Percentiles rank a stretch among this genome's conserved stretches.
Evolutionary conservation across 306 rosid species (phyloP).

Genomic region (Rosa rugosa): DNA sequence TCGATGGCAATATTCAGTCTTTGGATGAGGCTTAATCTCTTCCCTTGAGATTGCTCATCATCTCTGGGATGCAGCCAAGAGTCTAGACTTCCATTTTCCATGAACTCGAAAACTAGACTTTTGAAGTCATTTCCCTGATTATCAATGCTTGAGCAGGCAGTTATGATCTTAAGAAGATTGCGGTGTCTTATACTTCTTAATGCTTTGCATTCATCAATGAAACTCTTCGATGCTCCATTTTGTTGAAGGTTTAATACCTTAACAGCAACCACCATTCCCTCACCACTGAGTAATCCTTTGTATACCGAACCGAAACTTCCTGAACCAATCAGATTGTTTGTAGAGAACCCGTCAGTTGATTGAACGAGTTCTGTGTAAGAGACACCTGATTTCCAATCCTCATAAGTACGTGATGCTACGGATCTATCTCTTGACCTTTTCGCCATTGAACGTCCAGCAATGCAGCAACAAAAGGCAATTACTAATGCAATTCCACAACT

Average conservation of each 20-base stretch:
- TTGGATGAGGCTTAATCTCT: constrained; percentile 30
- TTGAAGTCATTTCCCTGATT: constrained; percentile 39
- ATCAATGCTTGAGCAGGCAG: constrained; percentile 31
- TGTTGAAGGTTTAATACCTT: constrained; percentile 51
- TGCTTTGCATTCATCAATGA: constrained; percentile 40
- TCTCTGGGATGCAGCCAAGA: constrained; percentile 33
- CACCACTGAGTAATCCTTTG: constrained; percentile 25
- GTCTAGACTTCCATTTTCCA: constrained; percentile 37
- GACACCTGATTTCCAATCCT: background rate
- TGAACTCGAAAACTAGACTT: constrained; percentile 40
- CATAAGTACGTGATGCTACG: background rate
- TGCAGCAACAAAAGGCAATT: background rate
- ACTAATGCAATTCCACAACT: constrained; percentile 7
- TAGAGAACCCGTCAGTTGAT: constrained; percentile 18
- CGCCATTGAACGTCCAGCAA: background rate
- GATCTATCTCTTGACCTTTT: background rate
- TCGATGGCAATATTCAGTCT: constrained; percentile 31
- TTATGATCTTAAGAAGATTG: constrained; percentile 46
- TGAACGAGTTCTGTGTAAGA: background rate
- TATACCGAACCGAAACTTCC: constrained; percentile 41
- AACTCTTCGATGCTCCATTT: constrained; percentile 43
- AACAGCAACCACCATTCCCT: constrained; percentile 25
- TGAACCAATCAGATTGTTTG: constrained; percentile 27
- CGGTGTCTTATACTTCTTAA: constrained; percentile 34
- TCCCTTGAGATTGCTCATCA: background rate